Conservation (phyloP, 2,329 filamentous ascomycete genomes). For the Chaetomiaceae sp. region DNA sequence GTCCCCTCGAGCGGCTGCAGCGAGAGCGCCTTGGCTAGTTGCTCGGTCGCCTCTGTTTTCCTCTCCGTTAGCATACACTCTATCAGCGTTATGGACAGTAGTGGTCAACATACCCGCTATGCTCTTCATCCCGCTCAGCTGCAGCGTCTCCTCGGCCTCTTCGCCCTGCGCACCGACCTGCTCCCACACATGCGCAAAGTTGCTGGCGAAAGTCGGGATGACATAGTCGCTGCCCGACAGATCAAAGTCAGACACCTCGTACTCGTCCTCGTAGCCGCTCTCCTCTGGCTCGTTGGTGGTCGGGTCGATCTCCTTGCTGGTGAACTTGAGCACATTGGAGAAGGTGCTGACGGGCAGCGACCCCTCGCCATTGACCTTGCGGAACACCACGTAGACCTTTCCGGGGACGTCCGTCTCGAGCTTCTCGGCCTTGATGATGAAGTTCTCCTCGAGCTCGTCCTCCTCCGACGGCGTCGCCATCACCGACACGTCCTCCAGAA, state of each 20-base stretch:
- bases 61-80: background rate
- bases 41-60: slow-evolving; percentile 77
- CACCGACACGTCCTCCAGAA: slow-evolving; percentile 85
- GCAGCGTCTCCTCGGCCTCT: slow-evolving; percentile 85
- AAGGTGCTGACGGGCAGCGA: slow-evolving; percentile 78
- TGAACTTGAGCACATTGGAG: slow-evolving; percentile 93
- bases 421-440: slow-evolving; percentile 84
- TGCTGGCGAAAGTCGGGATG: slow-evolving; percentile 86
- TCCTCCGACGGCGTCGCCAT: slow-evolving; percentile 75
- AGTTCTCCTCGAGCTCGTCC: slow-evolving; percentile 82
- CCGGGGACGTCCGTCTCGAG: slow-evolving; percentile 82
- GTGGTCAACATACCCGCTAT: slow-evolving; percentile 68
- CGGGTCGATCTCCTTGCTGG: slow-evolving; percentile 95
- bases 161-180: slow-evolving; percentile 85
- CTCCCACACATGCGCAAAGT: slow-evolving; percentile 95
- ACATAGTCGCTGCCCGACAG: slow-evolving; percentile 91
- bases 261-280: slow-evolving; percentile 92
- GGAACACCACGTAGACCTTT: slow-evolving; percentile 92
- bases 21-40: slow-evolving; percentile 79
- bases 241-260: slow-evolving; percentile 91
- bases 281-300: slow-evolving; percentile 91
- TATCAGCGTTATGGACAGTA: background rate
- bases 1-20: slow-evolving; percentile 92
- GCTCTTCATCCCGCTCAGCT: slow-evolving; percentile 82
- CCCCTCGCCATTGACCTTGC: slow-evolving; percentile 69